Conservation (phyloP, 495 filamentous ascomycete species). For the Penicillium daleae region DNA sequence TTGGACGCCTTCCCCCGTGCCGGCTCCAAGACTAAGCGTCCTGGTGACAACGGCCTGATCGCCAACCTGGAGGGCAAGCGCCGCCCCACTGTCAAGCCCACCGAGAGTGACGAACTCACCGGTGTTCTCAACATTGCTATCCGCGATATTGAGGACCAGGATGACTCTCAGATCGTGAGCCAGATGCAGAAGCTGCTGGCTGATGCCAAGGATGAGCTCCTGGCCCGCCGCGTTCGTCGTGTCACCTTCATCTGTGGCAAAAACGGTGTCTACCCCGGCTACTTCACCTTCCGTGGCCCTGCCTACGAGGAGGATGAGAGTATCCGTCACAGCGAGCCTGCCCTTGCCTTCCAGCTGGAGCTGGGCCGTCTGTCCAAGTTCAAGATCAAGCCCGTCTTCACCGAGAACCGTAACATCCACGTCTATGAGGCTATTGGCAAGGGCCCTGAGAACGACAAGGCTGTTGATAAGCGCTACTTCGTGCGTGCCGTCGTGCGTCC, state of each 20-base stretch:
- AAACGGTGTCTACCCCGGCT: constrained; percentile 92
- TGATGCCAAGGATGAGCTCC: constrained; percentile 82
- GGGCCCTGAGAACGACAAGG: constrained; percentile 81
- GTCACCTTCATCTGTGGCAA: constrained; percentile 96
- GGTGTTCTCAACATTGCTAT: constrained; percentile 91
- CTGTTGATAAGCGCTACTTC: constrained; percentile 86
- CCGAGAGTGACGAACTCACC: constrained; percentile 72
- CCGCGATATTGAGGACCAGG: constrained; percentile 82
- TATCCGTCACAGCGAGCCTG: constrained; percentile 96
- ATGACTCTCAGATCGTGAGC: constrained; percentile 77
- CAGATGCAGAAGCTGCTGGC: constrained; percentile 76
- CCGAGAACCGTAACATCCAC: constrained; percentile 98
- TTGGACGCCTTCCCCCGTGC: constrained; percentile 75
- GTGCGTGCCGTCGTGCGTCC: constrained; percentile 91
- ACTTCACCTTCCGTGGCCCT: constrained; percentile 97
- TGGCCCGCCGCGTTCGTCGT: constrained; percentile 79
- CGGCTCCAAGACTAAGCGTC: constrained; percentile 46
- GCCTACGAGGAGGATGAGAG: constrained; percentile 86
- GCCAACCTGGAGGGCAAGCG: constrained; percentile 76
- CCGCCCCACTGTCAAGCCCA: constrained; percentile 52
- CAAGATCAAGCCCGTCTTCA: constrained; percentile 96
- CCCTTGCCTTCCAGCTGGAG: constrained; percentile 97
- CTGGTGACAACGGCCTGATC: constrained; percentile 57
- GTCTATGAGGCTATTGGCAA: constrained; percentile 97
- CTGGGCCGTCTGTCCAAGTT: constrained; percentile 93